Conservation (phyloP, 352 stramenopile genomes). For the Pythium aquatile region DNA sequence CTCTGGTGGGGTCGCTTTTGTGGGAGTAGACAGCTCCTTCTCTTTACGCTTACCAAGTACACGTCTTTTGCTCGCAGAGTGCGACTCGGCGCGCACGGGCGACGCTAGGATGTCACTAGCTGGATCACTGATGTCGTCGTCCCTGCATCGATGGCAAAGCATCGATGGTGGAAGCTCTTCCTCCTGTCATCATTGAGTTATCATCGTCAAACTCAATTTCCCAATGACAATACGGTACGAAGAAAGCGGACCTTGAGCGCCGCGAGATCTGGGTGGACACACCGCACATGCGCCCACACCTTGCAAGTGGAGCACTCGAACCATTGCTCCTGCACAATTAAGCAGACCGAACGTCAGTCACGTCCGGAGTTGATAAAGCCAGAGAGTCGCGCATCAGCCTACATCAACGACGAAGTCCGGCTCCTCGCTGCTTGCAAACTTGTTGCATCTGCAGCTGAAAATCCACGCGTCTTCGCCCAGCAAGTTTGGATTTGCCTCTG, state of each 20-base stretch:
- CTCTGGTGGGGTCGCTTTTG: slow-evolving; percentile 26
- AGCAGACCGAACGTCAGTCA: not conserved
- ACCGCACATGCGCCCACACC: slow-evolving; percentile 74
- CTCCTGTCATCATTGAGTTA: slow-evolving; percentile 19
- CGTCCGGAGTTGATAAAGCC: not conserved
- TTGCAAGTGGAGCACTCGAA: slow-evolving; percentile 82
- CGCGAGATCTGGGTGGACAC: slow-evolving; percentile 50
- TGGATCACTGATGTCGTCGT: slow-evolving; percentile 13
- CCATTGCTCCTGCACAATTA: slow-evolving; percentile 55
- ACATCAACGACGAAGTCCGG: slow-evolving; percentile 52
- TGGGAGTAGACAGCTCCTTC: slow-evolving; percentile 26
- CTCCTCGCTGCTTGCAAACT: slow-evolving; percentile 67
- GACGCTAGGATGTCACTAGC: slow-evolving; percentile 3
- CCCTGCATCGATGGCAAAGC: slow-evolving; percentile 51
- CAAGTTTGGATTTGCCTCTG: slow-evolving; percentile 32
- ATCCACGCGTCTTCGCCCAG: slow-evolving; percentile 64
- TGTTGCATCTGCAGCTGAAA: slow-evolving; percentile 68
- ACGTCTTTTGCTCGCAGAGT: not conserved
- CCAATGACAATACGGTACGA: not conserved
- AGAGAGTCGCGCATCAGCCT: not conserved
- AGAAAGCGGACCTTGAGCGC: slow-evolving; percentile 26
- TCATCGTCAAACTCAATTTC: not conserved
- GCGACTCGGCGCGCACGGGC: not conserved
- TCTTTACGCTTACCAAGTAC: slow-evolving; percentile 15
- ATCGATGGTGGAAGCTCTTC: slow-evolving; percentile 48